These are phyloP conservation scores for Scedosporium aurantiacum DNA, from an alignment of 2,329 filamentous ascomycete species.

Conservation along the genomic window DNA sequence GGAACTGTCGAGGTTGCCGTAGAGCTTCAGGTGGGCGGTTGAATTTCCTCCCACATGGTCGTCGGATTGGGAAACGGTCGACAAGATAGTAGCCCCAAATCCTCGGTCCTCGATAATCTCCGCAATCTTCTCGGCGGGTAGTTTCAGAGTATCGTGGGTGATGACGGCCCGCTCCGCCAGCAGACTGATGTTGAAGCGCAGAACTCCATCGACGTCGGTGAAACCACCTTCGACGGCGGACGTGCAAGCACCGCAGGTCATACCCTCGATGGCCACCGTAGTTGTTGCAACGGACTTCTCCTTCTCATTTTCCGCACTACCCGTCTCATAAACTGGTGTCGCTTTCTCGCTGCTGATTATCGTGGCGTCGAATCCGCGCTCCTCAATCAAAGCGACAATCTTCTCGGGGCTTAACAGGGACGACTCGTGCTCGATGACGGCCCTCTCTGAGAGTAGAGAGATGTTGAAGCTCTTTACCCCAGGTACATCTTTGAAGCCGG, in stretches of 20 bases:
- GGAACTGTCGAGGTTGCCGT: slow-evolving; percentile 61
- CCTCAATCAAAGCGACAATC: slow-evolving; percentile 51
- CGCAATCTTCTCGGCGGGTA: slow-evolving; percentile 63
- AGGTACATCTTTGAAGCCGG: slow-evolving; percentile 62
- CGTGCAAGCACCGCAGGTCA: slow-evolving; percentile 96
- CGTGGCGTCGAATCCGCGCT: slow-evolving; percentile 69
- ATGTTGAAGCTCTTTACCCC: slow-evolving; percentile 71
- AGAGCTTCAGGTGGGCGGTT: slow-evolving; percentile 71
- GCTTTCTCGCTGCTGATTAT: slow-evolving; percentile 60
- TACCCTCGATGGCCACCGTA: slow-evolving; percentile 83
- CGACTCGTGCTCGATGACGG: slow-evolving; percentile 72
- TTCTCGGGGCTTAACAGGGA: slow-evolving; percentile 37
- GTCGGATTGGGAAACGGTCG: slow-evolving; percentile 52
- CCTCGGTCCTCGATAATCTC: slow-evolving; percentile 82
- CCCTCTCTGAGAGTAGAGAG: slow-evolving; percentile 72
- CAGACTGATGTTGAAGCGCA: slow-evolving; percentile 90
- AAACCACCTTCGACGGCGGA: slow-evolving; percentile 82
- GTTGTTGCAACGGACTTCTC: slow-evolving; percentile 49
- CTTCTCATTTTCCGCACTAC: slow-evolving; percentile 16
- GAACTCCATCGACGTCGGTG: slow-evolving; percentile 60
- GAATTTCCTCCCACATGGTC: slow-evolving; percentile 45
- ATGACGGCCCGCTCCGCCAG: slow-evolving; percentile 86
- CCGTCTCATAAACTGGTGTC: slow-evolving; percentile 12
- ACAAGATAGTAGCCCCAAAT: slow-evolving; percentile 76
- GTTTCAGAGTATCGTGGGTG: slow-evolving; percentile 62